Conservation (phyloP, 805 yeast species). For the Saturnispora hagleri region DNA sequence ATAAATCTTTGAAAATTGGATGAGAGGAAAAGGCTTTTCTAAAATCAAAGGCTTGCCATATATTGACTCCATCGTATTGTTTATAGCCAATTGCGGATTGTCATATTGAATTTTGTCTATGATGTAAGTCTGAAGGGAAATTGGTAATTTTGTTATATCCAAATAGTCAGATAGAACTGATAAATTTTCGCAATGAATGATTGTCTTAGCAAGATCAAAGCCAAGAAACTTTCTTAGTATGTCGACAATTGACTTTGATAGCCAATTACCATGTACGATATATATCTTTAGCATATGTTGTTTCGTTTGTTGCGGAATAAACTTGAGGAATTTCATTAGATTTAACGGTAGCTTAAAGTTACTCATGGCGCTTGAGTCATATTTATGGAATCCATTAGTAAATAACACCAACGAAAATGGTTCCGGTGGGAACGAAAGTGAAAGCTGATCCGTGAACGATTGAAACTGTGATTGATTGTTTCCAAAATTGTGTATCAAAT, state of each 20-base stretch:
- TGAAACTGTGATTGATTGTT: constrained; percentile 29
- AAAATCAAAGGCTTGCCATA: constrained; percentile 26
- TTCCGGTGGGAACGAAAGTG: constrained; percentile 47
- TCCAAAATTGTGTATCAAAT: constrained; percentile 24
- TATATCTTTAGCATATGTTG: constrained; percentile 52
- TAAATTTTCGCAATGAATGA: constrained; percentile 30
- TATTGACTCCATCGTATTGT: constrained; percentile 30
- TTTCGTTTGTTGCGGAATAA: constrained; percentile 48
- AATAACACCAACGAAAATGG: constrained; percentile 66
- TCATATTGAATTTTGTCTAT: constrained; percentile 44
- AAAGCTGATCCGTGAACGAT: constrained; percentile 47
- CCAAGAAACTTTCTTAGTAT: constrained; percentile 50
- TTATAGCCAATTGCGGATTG: constrained; percentile 43
- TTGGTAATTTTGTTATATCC: constrained; percentile 69
- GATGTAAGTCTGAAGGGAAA: constrained; percentile 65
- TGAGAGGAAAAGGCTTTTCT: constrained; percentile 16
- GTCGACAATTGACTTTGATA: constrained; percentile 68
- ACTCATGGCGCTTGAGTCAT: constrained; percentile 16
- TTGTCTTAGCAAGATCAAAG: constrained; percentile 11
- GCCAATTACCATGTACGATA: constrained; percentile 88
- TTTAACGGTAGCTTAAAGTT: constrained; percentile 23
- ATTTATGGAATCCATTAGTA: constrained; percentile 65
- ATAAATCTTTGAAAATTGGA: constrained; percentile 25
- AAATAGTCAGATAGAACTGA: constrained; percentile 37
- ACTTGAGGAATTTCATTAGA: constrained; percentile 36